phyloP scores from a whole-genome alignment of 345 rosid genomes.

The Gynandropsis gynandra region DNA sequence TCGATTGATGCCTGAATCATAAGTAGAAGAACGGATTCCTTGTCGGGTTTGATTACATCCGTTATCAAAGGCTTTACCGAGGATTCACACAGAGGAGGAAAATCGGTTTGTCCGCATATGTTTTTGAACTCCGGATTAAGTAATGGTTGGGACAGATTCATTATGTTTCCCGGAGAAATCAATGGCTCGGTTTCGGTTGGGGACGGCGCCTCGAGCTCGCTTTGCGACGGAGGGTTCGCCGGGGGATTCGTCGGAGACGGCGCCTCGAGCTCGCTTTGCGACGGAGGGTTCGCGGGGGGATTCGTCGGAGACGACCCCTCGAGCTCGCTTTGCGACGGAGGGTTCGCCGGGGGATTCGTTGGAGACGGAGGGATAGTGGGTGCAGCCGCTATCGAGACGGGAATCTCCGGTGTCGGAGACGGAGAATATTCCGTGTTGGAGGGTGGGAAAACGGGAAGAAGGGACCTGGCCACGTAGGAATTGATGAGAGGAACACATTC shows the following conservation, averaged over 20 bases:
- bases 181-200: neutral
- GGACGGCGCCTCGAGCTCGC: neutral
- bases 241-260: constrained; percentile 6
- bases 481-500: constrained; percentile 4
- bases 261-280: neutral
- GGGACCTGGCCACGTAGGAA: constrained; percentile 11
- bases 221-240: neutral
- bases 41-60: constrained; percentile 17
- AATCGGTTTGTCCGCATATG: constrained; percentile 32
- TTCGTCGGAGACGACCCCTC: neutral
- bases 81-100: constrained; percentile 34
- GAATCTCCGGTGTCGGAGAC: neutral
- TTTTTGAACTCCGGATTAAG: constrained; percentile 23
- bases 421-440: constrained; percentile 4
- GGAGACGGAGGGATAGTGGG: neutral
- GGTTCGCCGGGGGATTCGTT: neutral
- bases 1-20: constrained; percentile 29
- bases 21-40: constrained; percentile 24
- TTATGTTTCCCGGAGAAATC: neutral
- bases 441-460: constrained; percentile 15
- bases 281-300: neutral
- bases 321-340: constrained; percentile 7
- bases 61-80: constrained; percentile 26
- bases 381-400: neutral
- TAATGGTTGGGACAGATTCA: constrained; percentile 5